Conservation (phyloP, 495 filamentous ascomycete species). For the Penicillium robsamsonii region DNA sequence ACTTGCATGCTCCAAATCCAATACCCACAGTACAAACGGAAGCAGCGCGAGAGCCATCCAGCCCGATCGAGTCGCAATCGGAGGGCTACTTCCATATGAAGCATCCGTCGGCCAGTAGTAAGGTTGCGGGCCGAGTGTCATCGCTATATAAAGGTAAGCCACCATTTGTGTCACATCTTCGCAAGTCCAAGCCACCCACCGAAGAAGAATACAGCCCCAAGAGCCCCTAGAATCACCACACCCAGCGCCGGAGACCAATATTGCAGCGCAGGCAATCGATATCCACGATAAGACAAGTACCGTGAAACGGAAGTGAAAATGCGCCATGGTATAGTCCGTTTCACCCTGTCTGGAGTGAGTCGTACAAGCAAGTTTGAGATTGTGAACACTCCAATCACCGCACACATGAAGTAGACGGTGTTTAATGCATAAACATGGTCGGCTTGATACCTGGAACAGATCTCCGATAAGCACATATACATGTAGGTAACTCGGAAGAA, state of each 20-base stretch:
- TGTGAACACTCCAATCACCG: slow-evolving; percentile 46
- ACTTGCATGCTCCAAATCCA: slow-evolving; percentile 1
- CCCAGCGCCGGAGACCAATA: slow-evolving; percentile 30
- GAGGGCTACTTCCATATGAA: slow-evolving; percentile 49
- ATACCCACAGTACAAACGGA: slow-evolving; percentile 50
- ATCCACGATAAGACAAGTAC: slow-evolving; percentile 28
- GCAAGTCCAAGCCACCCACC: slow-evolving; percentile 30
- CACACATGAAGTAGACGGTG: slow-evolving; percentile 50
- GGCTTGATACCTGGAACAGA: slow-evolving; percentile 45
- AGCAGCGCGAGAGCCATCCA: slow-evolving; percentile 52
- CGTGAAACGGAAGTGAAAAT: slow-evolving; percentile 23
- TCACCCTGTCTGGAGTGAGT: slow-evolving; percentile 23
- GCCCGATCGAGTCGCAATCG: slow-evolving; percentile 51
- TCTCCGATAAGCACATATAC: neutral
- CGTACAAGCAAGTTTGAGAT: slow-evolving; percentile 30
- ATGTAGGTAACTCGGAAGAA: neutral
- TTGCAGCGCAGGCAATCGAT: slow-evolving; percentile 14
- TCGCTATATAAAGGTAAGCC: slow-evolving; percentile 25
- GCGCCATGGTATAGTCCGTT: slow-evolving; percentile 25
- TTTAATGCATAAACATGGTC: slow-evolving; percentile 52
- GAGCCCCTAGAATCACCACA: slow-evolving; percentile 22
- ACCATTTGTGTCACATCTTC: slow-evolving; percentile 8
- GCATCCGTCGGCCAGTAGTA: slow-evolving; percentile 58
- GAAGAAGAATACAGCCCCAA: slow-evolving; percentile 26
- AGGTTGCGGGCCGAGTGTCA: slow-evolving; percentile 51